phyloP scores from a whole-genome alignment of 495 filamentous ascomycete species.

The Aspergillus bridgeri region DNA sequence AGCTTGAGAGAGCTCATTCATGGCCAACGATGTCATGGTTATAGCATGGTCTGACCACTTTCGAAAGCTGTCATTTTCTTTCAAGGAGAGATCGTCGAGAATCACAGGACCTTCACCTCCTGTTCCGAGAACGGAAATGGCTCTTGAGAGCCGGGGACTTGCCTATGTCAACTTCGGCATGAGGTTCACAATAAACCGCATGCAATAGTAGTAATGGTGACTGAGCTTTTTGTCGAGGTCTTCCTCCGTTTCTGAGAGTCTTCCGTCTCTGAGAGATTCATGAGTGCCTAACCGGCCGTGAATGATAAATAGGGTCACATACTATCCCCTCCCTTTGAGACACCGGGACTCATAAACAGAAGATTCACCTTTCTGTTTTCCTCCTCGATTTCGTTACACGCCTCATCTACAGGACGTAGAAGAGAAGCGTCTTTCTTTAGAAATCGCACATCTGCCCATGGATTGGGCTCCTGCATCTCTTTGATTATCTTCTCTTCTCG shows the following conservation, averaged over 20 bases:
- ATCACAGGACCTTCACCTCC: too few relatives aligned
- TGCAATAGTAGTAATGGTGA: conserved; percentile 61
- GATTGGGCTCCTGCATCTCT: conserved; percentile 35
- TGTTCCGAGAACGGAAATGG: too few relatives aligned
- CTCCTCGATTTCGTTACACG: conserved; percentile 49
- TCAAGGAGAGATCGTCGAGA: too few relatives aligned
- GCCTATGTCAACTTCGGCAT: conserved; percentile 61
- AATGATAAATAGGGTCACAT: conserved; percentile 17
- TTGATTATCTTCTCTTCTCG: conserved; percentile 23
- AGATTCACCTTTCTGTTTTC: conserved; percentile 56
- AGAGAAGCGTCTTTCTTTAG: conserved; percentile 49
- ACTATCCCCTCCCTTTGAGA: too few relatives aligned
- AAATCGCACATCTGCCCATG: conserved; percentile 25
- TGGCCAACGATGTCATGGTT: too few relatives aligned
- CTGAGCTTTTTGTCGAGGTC: conserved; percentile 54
- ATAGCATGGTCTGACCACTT: too few relatives aligned
- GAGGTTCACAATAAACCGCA: conserved; percentile 61
- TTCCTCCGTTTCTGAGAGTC: conserved; percentile 61
- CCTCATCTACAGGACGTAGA: conserved; percentile 52
- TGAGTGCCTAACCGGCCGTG: too few relatives aligned
- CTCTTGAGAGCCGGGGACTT: too few relatives aligned
- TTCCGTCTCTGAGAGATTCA: too few relatives aligned
- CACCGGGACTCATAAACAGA: conserved; percentile 35
- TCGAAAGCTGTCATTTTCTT: too few relatives aligned
- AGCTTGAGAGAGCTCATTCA: too few relatives aligned